Evolutionary conservation across 2,329 filamentous ascomycete species (phyloP).

Genomic region (Aspergillus versicolor): DNA sequence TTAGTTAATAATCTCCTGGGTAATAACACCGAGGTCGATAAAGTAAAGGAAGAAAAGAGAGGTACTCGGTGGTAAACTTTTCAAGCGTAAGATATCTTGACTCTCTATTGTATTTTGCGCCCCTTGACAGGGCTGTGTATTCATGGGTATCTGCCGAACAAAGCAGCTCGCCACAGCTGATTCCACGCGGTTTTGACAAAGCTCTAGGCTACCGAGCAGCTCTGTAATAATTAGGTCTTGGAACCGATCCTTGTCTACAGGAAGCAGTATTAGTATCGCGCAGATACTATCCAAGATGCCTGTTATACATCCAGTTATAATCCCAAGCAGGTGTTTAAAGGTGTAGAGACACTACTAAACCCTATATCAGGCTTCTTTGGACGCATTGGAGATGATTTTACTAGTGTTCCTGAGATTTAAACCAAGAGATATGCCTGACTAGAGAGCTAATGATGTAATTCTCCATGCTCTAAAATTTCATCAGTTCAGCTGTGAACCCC

Average conservation of each 20-base stretch:
- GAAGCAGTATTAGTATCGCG: constrained; percentile 43
- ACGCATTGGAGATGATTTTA: constrained; percentile 33
- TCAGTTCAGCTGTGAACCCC: background rate
- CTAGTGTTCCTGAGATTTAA: constrained; percentile 47
- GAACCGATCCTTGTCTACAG: constrained; percentile 41
- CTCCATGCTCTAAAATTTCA: constrained; percentile 38
- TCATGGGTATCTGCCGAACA: constrained; percentile 32
- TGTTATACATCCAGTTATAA: constrained; percentile 46
- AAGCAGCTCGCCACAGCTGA: constrained; percentile 29
- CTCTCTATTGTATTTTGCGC: constrained; percentile 21
- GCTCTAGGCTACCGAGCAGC: constrained; percentile 29
- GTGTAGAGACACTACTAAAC: constrained; percentile 48
- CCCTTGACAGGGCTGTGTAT: constrained; percentile 29
- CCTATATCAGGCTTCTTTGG: constrained; percentile 45
- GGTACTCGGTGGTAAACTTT: constrained; percentile 32
- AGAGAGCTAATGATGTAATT: constrained; percentile 42
- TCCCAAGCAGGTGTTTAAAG: constrained; percentile 46
- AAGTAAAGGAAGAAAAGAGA: constrained; percentile 41
- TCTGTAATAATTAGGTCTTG: constrained; percentile 31
- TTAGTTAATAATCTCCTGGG: constrained; percentile 42
- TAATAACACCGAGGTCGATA: constrained; percentile 41
- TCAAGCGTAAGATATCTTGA: constrained; percentile 36
- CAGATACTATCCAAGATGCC: constrained; percentile 46
- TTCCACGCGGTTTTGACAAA: constrained; percentile 34
- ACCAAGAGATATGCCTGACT: constrained; percentile 44